Base-by-base conservation (phyloP, 805 yeast species). In the Tetrapisispora namnaoensis region DNA sequence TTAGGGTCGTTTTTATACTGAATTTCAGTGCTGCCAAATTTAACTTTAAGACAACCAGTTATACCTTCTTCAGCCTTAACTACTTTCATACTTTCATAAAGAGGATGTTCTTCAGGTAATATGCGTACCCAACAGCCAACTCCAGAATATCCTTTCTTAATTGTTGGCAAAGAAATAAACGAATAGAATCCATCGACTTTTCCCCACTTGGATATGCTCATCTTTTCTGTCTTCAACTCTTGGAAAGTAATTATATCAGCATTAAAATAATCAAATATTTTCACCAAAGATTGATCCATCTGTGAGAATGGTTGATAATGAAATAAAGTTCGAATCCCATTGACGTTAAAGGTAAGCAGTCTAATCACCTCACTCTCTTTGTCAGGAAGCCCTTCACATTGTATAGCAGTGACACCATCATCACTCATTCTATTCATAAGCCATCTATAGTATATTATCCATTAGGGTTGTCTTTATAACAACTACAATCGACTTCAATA, bases 1-100 rank as follows among this genome's bases (percentile, higher is more conserved):
- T 21, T 34, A 4, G 50, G 40, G 28, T 55, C 54, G 16, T 58
- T 65, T 43, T 57, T 57, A 47, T 61, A 63, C 24, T 54, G 43
- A 44, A 55, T 52, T 3, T 38, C 42, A 4, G 9, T 17, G 7
- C 40, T 32, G 0, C 13, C 42, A 11, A 35, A 20, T 45, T 56
- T 63, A 1, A 63, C 52, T 10, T 47, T 52, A 22, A 71, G 45
- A 1, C 69, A 67, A 0, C 98, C 99, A 0, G 96, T 84, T 8
- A 93, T 70, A 0, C 99, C 99, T 64, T 91, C 96, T 61, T 93
- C 98, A 0, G 90, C 96, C 53, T 77, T 79, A 2, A 76, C 45
- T 1, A 88, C 87, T 2, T 72, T 67, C 24, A 89, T 60, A 2
- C 73, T 61, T 18, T 62, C 59, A 21, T 53, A 42, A 1, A 64